phyloP scores from a whole-genome alignment of 2,329 filamentous ascomycete species.

The Calonectria pauciramosa region DNA sequence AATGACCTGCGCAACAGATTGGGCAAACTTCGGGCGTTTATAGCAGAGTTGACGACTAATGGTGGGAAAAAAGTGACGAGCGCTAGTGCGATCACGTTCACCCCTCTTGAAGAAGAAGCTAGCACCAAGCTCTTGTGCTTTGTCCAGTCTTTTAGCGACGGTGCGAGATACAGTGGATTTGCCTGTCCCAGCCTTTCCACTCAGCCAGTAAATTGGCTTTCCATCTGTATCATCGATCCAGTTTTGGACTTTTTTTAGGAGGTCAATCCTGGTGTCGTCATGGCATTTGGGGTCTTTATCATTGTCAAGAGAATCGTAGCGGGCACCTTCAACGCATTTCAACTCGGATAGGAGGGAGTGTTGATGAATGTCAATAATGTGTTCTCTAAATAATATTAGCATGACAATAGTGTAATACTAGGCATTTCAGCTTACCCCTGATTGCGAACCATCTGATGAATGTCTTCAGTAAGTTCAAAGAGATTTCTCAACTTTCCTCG shows the following conservation, averaged over 20 bases:
- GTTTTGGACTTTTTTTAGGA: constrained; percentile 46
- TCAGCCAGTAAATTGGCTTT: constrained; percentile 53
- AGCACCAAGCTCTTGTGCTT: constrained; percentile 42
- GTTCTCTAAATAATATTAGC: not conserved
- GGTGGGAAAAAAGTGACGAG: constrained; percentile 54
- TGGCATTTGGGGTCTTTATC: constrained; percentile 49
- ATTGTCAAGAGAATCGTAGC: constrained; percentile 50
- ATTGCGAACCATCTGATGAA: not conserved
- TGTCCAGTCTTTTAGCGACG: constrained; percentile 34
- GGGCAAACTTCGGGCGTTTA: constrained; percentile 44
- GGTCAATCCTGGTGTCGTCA: constrained; percentile 46
- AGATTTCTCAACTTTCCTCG: not conserved
- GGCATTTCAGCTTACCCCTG: not conserved
- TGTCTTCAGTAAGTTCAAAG: not conserved
- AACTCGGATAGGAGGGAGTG: constrained; percentile 34
- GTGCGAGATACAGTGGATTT: constrained; percentile 57
- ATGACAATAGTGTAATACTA: not conserved
- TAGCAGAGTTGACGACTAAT: constrained; percentile 51
- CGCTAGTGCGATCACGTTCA: constrained; percentile 53
- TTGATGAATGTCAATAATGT: not conserved
- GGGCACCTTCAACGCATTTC: constrained; percentile 32
- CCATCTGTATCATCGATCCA: constrained; percentile 45
- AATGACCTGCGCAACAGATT: constrained; percentile 45
- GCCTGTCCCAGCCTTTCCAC: constrained; percentile 55
- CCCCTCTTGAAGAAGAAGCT: constrained; percentile 62